Conservation (phyloP, 169 alveolate genomes). For the Eimeria sp. region DNA sequence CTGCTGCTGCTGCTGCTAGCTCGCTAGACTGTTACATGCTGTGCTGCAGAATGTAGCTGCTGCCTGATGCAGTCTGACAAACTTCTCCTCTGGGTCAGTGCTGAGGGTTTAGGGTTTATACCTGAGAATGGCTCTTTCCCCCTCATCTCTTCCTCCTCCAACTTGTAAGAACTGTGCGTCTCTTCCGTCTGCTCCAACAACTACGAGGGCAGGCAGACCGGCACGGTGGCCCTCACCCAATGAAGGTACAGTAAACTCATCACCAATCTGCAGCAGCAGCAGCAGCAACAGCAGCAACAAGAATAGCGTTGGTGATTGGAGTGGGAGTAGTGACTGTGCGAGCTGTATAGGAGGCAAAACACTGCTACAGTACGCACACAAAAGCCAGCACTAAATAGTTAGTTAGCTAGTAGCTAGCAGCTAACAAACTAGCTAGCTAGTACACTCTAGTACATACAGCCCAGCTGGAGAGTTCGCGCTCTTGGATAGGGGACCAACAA, state of each 20-base stretch:
- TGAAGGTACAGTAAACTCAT: constrained; percentile 5
- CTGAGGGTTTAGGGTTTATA: background rate
- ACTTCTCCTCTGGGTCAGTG: too few species aligned
- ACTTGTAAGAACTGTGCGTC: constrained; percentile 87
- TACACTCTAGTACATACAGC: too few species aligned
- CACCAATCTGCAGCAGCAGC: constrained; percentile 23
- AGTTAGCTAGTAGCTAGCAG: background rate
- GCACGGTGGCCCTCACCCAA: constrained; percentile 85
- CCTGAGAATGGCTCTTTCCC: constrained; percentile 87
- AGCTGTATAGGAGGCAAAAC: too few species aligned
- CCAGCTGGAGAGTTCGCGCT: too few species aligned
- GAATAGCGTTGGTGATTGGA: background rate
- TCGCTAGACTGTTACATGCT: too few species aligned
- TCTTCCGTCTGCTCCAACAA: constrained; percentile 88
- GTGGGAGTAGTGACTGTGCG: background rate
- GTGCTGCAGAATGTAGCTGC: too few species aligned
- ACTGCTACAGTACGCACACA: too few species aligned
- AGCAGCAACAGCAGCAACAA: background rate
- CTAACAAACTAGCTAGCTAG: background rate
- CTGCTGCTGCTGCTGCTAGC: too few species aligned
- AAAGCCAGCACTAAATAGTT: background rate
- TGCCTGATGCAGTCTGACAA: too few species aligned
- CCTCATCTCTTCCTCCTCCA: constrained; percentile 89
- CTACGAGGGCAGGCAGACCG: constrained; percentile 86
- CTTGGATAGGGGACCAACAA: too few species aligned